Evolutionary conservation across 345 rosid genomes (phyloP).

Genomic region (Crucihimalaya himalaica): DNA sequence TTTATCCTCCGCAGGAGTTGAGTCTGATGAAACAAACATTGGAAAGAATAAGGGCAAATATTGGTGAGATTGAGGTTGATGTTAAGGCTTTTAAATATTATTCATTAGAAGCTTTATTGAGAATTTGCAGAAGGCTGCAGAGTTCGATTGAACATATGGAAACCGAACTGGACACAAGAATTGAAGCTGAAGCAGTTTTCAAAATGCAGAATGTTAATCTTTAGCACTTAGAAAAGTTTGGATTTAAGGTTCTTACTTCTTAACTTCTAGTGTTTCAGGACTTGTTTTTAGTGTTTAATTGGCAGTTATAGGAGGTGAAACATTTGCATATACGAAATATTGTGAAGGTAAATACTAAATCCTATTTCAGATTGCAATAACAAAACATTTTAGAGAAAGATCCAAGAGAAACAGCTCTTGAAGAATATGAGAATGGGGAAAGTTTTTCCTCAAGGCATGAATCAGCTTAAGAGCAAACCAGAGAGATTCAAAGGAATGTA

Average conservation of each 20-base stretch:
- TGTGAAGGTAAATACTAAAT: constrained; percentile 18
- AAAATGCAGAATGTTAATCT: constrained; percentile 50
- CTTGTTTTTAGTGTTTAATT: background rate
- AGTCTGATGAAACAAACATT: constrained; percentile 48
- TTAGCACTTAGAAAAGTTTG: background rate
- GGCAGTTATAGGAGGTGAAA: background rate
- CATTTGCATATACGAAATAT: background rate
- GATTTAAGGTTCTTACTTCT: background rate
- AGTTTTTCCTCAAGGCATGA: constrained; percentile 27
- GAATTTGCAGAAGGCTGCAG: constrained; percentile 51
- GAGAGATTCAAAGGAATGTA: constrained; percentile 17
- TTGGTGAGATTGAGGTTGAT: constrained; percentile 42
- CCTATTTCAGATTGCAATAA: constrained; percentile 16
- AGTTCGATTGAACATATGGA: constrained; percentile 43
- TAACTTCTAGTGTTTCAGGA: background rate
- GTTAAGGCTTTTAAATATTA: constrained; percentile 45
- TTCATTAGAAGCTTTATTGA: constrained; percentile 46
- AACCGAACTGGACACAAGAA: constrained; percentile 40
- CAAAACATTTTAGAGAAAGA: constrained; percentile 16
- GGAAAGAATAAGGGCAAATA: constrained; percentile 42
- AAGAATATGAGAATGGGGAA: constrained; percentile 22
- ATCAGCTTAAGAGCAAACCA: constrained; percentile 23
- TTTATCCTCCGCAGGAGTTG: constrained; percentile 81
- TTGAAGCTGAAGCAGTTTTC: constrained; percentile 39
- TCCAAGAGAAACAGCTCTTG: constrained; percentile 29